A percentile compares a stretch with the other conserved stretches of the same genome.
Conservation (phyloP, 805 yeast genomes). For the Suhomyces tanzawaensis region DNA sequence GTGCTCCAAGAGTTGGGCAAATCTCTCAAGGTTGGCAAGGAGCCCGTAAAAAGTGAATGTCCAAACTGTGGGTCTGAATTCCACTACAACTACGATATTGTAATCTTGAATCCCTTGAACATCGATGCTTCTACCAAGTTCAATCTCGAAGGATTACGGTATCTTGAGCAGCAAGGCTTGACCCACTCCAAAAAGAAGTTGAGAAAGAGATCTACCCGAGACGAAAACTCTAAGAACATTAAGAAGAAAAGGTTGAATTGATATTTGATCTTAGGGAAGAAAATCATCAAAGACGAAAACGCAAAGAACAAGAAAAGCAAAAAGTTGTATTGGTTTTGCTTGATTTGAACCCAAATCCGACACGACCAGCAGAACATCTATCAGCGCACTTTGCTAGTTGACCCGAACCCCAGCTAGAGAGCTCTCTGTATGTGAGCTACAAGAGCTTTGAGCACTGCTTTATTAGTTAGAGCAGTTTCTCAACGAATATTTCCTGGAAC, state of each 20-base stretch:
- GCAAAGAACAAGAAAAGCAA: background rate
- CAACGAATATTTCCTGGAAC: too few species aligned
- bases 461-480: too few species aligned
- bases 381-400: too few species aligned
- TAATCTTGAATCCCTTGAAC: conserved; percentile 26
- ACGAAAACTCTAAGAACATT: background rate
- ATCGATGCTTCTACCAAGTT: conserved; percentile 8
- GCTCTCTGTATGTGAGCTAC: too few species aligned
- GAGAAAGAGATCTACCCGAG: conserved; percentile 5
- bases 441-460: too few species aligned
- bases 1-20: conserved; percentile 18
- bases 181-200: conserved; percentile 26
- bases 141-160: conserved; percentile 1
- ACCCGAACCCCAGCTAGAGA: too few species aligned
- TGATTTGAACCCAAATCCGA: too few species aligned
- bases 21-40: conserved; percentile 5
- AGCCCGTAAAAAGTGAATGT: conserved; percentile 20
- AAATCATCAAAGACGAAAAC: background rate
- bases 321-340: too few species aligned
- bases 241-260: too few species aligned
- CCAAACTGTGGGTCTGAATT: conserved; percentile 30
- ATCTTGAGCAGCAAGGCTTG: conserved; percentile 8
- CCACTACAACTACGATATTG: conserved; percentile 27
- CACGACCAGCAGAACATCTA: too few species aligned
- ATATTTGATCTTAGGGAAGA: too few species aligned